Conservation (phyloP, 495 filamentous ascomycete species). For the Penicillium steckii region DNA sequence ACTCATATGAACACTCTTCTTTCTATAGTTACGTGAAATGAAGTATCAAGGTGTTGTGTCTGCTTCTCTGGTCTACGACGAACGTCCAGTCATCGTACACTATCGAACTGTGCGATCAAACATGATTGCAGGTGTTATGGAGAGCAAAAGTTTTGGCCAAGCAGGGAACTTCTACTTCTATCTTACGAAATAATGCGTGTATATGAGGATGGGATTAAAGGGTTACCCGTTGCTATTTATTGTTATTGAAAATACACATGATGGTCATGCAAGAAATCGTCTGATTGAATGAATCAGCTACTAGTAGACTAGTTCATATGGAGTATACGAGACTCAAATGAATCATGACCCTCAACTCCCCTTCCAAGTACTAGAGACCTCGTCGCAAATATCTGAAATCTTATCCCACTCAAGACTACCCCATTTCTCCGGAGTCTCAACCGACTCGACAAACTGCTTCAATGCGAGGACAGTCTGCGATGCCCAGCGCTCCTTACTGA, state of each 20-base stretch:
- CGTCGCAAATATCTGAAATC: slow-evolving; percentile 20
- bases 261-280: too few relatives aligned
- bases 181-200: slow-evolving; percentile 8
- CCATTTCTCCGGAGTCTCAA: slow-evolving; percentile 35
- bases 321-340: not conserved
- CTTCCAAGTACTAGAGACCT: slow-evolving; percentile 31
- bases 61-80: slow-evolving; percentile 30
- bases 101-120: slow-evolving; percentile 26
- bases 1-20: not conserved
- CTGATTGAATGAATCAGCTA: too few relatives aligned
- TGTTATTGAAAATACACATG: not conserved
- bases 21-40: slow-evolving; percentile 23
- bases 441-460: slow-evolving; percentile 45
- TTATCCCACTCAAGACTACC: slow-evolving; percentile 29
- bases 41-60: slow-evolving; percentile 26
- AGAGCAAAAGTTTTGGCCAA: slow-evolving; percentile 10
- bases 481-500: slow-evolving; percentile 48
- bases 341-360: not conserved
- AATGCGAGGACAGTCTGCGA: slow-evolving; percentile 48
- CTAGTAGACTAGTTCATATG: too few relatives aligned
- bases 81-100: slow-evolving; percentile 26
- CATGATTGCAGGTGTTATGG: slow-evolving; percentile 28
- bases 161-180: slow-evolving; percentile 13
- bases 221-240: too few relatives aligned
- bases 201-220: not conserved